These are phyloP conservation scores for Macrocybe sp. DNA, from an alignment of 1,284 basidiomycete genomes.

Conservation along the genomic window DNA sequence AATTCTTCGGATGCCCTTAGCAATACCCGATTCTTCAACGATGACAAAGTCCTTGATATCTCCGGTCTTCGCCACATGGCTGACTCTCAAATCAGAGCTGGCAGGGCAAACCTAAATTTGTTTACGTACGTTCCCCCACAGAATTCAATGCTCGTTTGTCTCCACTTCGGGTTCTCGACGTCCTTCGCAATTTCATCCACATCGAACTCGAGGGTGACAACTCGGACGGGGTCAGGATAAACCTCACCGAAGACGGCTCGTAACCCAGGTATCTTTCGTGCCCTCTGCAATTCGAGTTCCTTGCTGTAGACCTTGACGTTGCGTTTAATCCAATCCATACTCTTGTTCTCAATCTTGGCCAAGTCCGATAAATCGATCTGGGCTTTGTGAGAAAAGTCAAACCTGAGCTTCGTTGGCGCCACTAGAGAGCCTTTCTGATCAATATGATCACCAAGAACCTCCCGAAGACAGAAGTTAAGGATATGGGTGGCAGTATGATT, in stretches of 20 bases:
- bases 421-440: conserved; percentile 99
- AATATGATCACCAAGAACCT: conserved; percentile 93
- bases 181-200: conserved; percentile 85
- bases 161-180: conserved; percentile 88
- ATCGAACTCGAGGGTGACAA: conserved; percentile 87
- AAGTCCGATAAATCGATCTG: conserved; percentile 76
- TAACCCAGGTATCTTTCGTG: conserved; percentile 87
- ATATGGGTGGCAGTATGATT: conserved; percentile 99
- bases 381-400: conserved; percentile 97
- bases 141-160: conserved; percentile 89
- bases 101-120: neutral
- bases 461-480: conserved; percentile 90
- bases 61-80: conserved; percentile 91
- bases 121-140: conserved; percentile 91
- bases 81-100: conserved; percentile 23
- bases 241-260: conserved; percentile 97
- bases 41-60: conserved; percentile 97
- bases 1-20: conserved; percentile 95
- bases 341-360: conserved; percentile 79
- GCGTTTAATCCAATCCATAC: conserved; percentile 85
- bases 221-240: conserved; percentile 96
- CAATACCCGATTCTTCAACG: conserved; percentile 94
- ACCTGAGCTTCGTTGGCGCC: conserved; percentile 91
- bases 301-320: conserved; percentile 89
- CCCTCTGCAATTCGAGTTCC: conserved; percentile 80